Evolutionary conservation across 2,329 filamentous ascomycete genomes (phyloP).

Genomic region (Scolecobasidium constrictum): DNA sequence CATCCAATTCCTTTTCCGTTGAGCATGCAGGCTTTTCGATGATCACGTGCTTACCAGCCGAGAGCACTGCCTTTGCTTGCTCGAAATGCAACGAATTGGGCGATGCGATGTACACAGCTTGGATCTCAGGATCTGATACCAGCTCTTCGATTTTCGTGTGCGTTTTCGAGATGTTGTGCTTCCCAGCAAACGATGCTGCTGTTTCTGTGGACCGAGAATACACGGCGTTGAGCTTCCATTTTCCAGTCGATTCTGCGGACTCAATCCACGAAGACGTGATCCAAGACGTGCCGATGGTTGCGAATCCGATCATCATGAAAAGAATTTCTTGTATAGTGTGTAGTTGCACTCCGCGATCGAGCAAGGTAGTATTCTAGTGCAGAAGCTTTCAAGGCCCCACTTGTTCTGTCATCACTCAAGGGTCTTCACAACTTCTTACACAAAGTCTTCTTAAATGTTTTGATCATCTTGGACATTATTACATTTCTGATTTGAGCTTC

Average conservation of each 20-base stretch:
- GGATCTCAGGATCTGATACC: constrained; percentile 25
- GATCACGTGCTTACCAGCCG: constrained; percentile 36
- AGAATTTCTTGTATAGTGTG: too few species aligned
- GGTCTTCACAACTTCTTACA: too few species aligned
- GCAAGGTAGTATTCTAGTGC: too few species aligned
- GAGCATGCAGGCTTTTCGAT: constrained; percentile 39
- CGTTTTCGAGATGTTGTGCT: constrained; percentile 24
- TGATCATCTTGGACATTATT: too few species aligned
- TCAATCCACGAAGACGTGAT: constrained; percentile 38
- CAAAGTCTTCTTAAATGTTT: too few species aligned
- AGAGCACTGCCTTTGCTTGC: constrained; percentile 32
- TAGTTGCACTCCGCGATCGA: too few species aligned
- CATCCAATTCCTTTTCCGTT: constrained; percentile 30
- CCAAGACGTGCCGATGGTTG: constrained; percentile 37
- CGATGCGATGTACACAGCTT: constrained; percentile 37
- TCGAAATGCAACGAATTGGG: constrained; percentile 37
- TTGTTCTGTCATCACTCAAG: too few species aligned
- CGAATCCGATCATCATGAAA: constrained; percentile 26
- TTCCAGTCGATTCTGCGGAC: constrained; percentile 29
- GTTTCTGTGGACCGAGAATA: constrained; percentile 35
- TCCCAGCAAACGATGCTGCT: constrained; percentile 31
- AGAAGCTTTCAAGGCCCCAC: too few species aligned
- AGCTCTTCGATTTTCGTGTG: constrained; percentile 31
- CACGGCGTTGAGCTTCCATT: constrained; percentile 34
- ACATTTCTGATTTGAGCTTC: too few species aligned